Base-by-base conservation (phyloP, 1,139 yeast species). In the Candida glucosophila region DNA sequence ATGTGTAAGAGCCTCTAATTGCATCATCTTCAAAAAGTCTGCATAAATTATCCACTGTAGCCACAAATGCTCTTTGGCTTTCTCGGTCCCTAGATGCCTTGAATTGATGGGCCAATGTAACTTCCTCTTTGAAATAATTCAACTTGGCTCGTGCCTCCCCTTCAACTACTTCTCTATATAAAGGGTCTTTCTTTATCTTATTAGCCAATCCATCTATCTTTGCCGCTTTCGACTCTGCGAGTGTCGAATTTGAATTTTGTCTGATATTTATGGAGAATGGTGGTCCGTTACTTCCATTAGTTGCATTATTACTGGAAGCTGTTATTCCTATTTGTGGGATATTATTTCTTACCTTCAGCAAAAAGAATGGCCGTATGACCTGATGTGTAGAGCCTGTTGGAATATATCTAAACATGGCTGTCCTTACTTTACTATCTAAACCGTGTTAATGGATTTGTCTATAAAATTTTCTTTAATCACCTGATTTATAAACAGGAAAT, bases 341-440 rank as follows among this genome's bases (percentile, higher is more conserved):
- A 36, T 54, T 53, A 25, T 45, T 47, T 33, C 63, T 52, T 16
- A 61, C 61, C 36, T 62, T 59, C 47, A 49, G 60, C 29, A 60
- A 48, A 27, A 62, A 40, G 20, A 47, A 58, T 7, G 69, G 67
- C 31, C 64, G 51, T 22, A 63, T 42, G 26, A 58, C 51, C 34
- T 48, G 58, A 29, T 47, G 58, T 14, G 66, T 53, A n/a, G n/a
- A n/a, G n/a, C n/a, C 58, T 9, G 55, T 41, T 10, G 60, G 45
- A 16, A 62, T 52, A 32, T 62, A 50, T 39, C 69, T 53, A 35
- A 63, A 61, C 68, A 63, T 62, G 10, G 10, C 19, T 12, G 19
- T 11, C 11, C n/a, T 16, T 8, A 8, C 8, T n/a, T n/a, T 16
- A 16, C 18, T 16, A n/a, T n/a, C n/a, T n/a, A n/a, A n/a, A n/a